phyloP scores from a whole-genome alignment of 2,329 filamentous ascomycete genomes.

The Phoma sp. region DNA sequence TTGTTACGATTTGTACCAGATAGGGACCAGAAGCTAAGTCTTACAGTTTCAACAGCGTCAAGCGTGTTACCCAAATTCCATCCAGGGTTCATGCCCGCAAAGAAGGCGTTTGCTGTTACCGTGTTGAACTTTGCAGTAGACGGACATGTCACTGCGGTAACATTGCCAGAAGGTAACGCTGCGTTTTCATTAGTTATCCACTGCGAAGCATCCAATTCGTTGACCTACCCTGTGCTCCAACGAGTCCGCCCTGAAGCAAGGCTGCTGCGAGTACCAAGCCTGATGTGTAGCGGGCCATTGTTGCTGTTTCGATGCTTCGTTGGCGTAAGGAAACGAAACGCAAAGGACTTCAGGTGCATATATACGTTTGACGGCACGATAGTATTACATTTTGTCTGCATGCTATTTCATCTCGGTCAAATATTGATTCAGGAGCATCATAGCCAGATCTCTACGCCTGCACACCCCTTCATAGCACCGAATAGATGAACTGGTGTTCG shows the following conservation, averaged over 20 bases:
- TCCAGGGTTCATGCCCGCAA: slow-evolving; percentile 59
- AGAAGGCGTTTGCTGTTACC: slow-evolving; percentile 56
- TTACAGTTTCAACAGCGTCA: slow-evolving; percentile 56
- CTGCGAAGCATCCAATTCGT: not conserved
- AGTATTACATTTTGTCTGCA: not conserved
- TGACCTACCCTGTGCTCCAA: slow-evolving; percentile 22
- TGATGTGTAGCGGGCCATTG: slow-evolving; percentile 7
- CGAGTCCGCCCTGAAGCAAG: slow-evolving; percentile 22
- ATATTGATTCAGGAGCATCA: slow-evolving; percentile 1
- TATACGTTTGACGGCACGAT: not conserved
- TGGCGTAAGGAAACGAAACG: not conserved
- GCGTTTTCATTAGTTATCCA: not conserved
- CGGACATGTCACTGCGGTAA: slow-evolving; percentile 43
- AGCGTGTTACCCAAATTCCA: slow-evolving; percentile 69
- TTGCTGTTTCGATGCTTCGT: not conserved
- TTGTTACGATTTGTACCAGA: not conserved
- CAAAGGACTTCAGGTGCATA: not conserved
- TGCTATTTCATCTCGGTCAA: slow-evolving; percentile 5
- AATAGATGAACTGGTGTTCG: slow-evolving; percentile 6
- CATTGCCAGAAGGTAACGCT: slow-evolving; percentile 19
- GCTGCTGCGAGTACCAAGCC: slow-evolving; percentile 17
- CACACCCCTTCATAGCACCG: slow-evolving; percentile 3
- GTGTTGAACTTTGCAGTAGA: slow-evolving; percentile 51
- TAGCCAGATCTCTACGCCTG: not conserved
- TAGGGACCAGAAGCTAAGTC: not conserved